phyloP scores from a whole-genome alignment of 805 yeast genomes.

The Schwanniomyces pseudopolymorphus region DNA sequence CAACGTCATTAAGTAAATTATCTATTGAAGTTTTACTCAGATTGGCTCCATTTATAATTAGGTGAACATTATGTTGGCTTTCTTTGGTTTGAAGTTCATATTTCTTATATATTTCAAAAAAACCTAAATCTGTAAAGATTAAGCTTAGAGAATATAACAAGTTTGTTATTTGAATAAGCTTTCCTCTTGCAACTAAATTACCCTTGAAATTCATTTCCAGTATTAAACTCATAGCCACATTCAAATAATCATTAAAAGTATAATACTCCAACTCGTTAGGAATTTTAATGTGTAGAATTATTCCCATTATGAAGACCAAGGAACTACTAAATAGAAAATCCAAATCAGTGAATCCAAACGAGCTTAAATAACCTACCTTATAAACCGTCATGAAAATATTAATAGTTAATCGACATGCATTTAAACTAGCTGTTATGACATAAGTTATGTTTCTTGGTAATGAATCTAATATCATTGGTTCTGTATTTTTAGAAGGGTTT shows the following conservation, averaged over 20 bases:
- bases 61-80: not conserved
- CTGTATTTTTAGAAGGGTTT: not conserved
- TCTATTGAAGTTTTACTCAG: not conserved
- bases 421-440: constrained; percentile 15
- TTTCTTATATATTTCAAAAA: constrained; percentile 5
- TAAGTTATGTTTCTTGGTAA: constrained; percentile 21
- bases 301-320: constrained; percentile 19
- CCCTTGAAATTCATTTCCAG: constrained; percentile 19
- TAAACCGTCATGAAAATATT: constrained; percentile 22
- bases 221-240: constrained; percentile 16
- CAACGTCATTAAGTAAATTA: not conserved
- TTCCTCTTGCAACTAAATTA: constrained; percentile 21
- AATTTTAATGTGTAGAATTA: constrained; percentile 13
- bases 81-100: not conserved
- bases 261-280: constrained; percentile 6
- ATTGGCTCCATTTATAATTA: not conserved
- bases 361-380: constrained; percentile 15
- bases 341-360: constrained; percentile 27
- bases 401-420: constrained; percentile 21
- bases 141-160: constrained; percentile 3
- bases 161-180: constrained; percentile 12
- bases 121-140: not conserved
- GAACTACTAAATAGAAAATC: constrained; percentile 23
- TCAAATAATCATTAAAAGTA: constrained; percentile 16
- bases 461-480: constrained; percentile 5